Evolutionary conservation across 257 asterid genomes (phyloP), one percentile per base, ranked within the genome.

Genomic region (Penstemon eatonii): DNA sequence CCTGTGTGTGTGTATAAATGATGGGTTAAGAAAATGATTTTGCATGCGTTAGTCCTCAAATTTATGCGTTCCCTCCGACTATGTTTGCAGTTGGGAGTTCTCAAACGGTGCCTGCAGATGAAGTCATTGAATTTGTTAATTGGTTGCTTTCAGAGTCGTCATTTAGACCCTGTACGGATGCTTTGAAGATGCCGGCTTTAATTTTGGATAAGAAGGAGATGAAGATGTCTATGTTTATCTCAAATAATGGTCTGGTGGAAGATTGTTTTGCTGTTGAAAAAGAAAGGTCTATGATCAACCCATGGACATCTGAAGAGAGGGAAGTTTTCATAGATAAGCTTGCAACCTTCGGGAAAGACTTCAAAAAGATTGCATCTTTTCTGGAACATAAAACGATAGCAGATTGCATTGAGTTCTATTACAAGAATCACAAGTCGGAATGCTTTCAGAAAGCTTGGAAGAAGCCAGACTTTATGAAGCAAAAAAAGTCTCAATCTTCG

Each of bases 381-480:
- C 79, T 95, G 40, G 84, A 83, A 13, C 88, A 83, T 67, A 95
- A 86, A 69, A 87, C 95, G 42, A 72, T 85, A 51, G 98, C 99
- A 5, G 99, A 95, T 78, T 95, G 99, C 75, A 47, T 95, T 36
- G 95, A 95, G 86, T 95, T 95, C 71, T 95, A 95, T 75, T 95
- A 91, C 82, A 95, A 95, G 87, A 95, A 89, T 75, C 98, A 89
- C 87, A 95, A 91, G 74, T 82, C 95, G 2, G 92, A 87, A 70
- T 65, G 76, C 78, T 95, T 95, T 71, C 77, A 65, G 77, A 88
- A 84, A 78, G 89, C 93, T n/a, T 87, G 79, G 75, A 86, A 77
- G 75, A 83, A 86, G 79, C 81, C 88, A 38, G 87, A 76, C 42
- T 74, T 60, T 69, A 69, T 81, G 3, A 83, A 87, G 83, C 89